A percentile compares a stretch with the other conserved stretches of the same genome.
phyloP scores from a whole-genome alignment of 2,329 filamentous ascomycete genomes.

The Sporothrix pseudoabietina region DNA sequence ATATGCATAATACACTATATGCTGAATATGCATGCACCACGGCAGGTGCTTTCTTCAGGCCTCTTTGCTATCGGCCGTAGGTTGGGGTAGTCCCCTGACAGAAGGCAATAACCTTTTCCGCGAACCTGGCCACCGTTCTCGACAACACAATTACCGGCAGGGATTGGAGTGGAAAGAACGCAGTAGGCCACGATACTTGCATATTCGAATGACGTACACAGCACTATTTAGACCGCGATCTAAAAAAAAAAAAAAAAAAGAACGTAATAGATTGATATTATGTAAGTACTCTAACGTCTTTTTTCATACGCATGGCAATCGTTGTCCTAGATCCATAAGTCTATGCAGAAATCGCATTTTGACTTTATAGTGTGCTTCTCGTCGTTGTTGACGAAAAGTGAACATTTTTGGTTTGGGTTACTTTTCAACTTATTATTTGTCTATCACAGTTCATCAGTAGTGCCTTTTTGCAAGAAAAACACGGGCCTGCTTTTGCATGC shows the following conservation, averaged over 20 bases:
- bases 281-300: not conserved
- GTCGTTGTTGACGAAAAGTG: not conserved
- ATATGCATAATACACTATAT: not conserved
- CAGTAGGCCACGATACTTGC: not conserved
- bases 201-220: conserved; percentile 2
- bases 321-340: not conserved
- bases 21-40: not conserved
- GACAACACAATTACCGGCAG: not conserved
- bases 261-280: not conserved
- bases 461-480: too few relatives aligned
- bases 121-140: conserved; percentile 15
- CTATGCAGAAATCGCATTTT: not conserved
- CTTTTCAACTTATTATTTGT: too few relatives aligned
- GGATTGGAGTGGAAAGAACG: too few relatives aligned
- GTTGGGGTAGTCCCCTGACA: not conserved
- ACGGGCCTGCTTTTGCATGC: too few relatives aligned
- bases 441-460: too few relatives aligned
- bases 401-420: not conserved
- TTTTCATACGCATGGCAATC: not conserved
- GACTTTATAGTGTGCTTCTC: not conserved
- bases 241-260: conserved; percentile 7
- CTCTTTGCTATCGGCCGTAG: not conserved
- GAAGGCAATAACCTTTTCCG: not conserved
- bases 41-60: not conserved
- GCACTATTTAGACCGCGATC: not conserved